Evolutionary conservation across 2,329 filamentous ascomycete genomes (phyloP).

Genomic region (Cephalotrichum gorgonifer): DNA sequence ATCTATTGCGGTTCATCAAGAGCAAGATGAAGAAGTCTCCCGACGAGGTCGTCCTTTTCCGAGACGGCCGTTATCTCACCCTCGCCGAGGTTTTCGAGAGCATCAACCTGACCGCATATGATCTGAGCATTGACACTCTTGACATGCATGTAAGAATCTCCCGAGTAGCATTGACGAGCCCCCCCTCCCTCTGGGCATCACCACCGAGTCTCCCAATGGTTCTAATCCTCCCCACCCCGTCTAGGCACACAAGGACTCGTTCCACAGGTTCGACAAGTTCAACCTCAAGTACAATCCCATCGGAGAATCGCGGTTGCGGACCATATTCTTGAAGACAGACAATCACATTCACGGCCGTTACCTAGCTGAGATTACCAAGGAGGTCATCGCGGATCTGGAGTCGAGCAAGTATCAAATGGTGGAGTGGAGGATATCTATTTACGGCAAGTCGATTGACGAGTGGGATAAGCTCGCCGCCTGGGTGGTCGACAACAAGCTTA

Average conservation of each 20-base stretch:
- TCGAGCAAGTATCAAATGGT: slow-evolving; percentile 99
- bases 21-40: slow-evolving; percentile 99
- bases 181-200: neutral
- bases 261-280: slow-evolving; percentile 99
- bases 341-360: slow-evolving; percentile 96
- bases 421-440: slow-evolving; percentile 97
- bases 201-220: neutral
- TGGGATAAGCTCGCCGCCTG: slow-evolving; percentile 97
- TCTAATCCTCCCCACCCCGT: slow-evolving; percentile 3
- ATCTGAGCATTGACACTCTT: slow-evolving; percentile 93
- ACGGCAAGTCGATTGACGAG: slow-evolving; percentile 82
- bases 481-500: slow-evolving; percentile 97
- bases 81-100: slow-evolving; percentile 90
- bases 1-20: slow-evolving; percentile 95
- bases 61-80: slow-evolving; percentile 87
- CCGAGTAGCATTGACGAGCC: slow-evolving; percentile 8
- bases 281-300: slow-evolving; percentile 98
- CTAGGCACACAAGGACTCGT: slow-evolving; percentile 52
- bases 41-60: slow-evolving; percentile 83
- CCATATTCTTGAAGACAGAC: slow-evolving; percentile 98
- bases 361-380: slow-evolving; percentile 92
- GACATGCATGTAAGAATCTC: slow-evolving; percentile 79
- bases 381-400: slow-evolving; percentile 93
- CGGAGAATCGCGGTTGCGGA: slow-evolving; percentile 85
- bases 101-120: slow-evolving; percentile 94